Conservation (phyloP, 129 eudicot species). For the Flaveria linearis region DNA sequence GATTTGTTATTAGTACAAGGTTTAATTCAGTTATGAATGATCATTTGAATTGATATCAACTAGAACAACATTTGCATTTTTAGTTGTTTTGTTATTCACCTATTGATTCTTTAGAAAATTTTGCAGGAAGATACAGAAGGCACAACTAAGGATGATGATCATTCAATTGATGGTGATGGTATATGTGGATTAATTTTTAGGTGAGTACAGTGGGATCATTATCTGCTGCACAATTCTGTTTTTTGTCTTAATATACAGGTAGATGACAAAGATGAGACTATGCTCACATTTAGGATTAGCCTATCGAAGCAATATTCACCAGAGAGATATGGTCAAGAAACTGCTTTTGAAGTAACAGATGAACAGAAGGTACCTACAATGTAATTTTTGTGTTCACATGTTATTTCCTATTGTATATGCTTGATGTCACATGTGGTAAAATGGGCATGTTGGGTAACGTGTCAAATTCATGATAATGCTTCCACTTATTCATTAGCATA, state of each 20-base stretch:
- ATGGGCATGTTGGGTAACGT: neutral
- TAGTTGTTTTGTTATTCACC: no score
- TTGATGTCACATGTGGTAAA: no score
- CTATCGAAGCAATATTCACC: slow-evolving; percentile 51
- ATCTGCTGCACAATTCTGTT: slow-evolving; percentile 47
- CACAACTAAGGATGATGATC: no score
- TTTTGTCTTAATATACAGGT: slow-evolving; percentile 59
- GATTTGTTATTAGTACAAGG: no score
- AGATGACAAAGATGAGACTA: slow-evolving; percentile 53
- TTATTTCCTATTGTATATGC: slow-evolving; percentile 4
- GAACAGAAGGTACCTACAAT: slow-evolving; percentile 52
- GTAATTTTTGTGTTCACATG: neutral
- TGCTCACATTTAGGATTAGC: slow-evolving; percentile 40
- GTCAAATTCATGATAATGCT: neutral
- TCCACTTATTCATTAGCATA: no score
- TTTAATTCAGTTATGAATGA: no score
- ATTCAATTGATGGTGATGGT: no score
- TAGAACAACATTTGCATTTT: no score
- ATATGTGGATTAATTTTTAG: no score
- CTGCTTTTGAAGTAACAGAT: slow-evolving; percentile 44
- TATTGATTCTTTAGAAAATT: no score
- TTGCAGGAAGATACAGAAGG: no score
- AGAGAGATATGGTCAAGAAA: slow-evolving; percentile 54
- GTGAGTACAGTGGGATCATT: neutral
- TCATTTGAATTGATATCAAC: no score